Evolutionary conservation across 1,139 yeast species (phyloP), one percentile per base, ranked within the genome.

Genomic region (Yamadazyma conglobata): DNA sequence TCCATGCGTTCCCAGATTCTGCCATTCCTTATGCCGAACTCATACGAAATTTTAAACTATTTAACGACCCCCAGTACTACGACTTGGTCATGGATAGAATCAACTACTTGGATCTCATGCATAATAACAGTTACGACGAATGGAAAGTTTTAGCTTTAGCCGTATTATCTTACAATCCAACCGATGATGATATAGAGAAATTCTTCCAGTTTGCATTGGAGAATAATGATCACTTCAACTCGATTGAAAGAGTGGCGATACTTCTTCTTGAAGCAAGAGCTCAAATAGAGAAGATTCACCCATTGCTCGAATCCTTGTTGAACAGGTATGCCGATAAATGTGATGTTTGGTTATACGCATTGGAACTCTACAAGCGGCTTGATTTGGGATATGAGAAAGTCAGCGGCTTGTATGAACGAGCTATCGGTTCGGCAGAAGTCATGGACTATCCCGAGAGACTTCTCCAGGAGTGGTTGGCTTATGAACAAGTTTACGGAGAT

Each of bases 371-470:
- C 35, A 50, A 47, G 27, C 42, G 54, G 19, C 43, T 58, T 35
- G 53, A 54, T 2, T 34, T 40, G 9, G 48, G 46, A 7, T 32
- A 38, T 21, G 35, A 31, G 22, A 42, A 11, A 1, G 54, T 63
- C 1, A 34, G 48, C 0, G 43, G 38, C 3, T 35, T 69, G 1
- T 59, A 70, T 31, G 44, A 46, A 8, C 44, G 46, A 3, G 77
- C 76, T 0, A 35, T 64, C 3, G 41, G 37, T 5, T 27, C 47
- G 10, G 50, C 60, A 1, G 42, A 39, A 10, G 32, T 39, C 3
- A 37, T 75, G 30, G 82, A 77, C 41, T 60, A 68, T 62, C 79
- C 82, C 0, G 78, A 74, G 31, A 52, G 66, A 25, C 40, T 77
- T 3, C 47, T 65, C 10, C 73, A 71, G 31, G 78, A 71, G 31